A percentile compares a stretch with the other conserved stretches of the same genome.
Evolutionary conservation across 495 filamentous ascomycete genomes (phyloP).

Genomic region (Pyrenopolyporus hunteri): DNA sequence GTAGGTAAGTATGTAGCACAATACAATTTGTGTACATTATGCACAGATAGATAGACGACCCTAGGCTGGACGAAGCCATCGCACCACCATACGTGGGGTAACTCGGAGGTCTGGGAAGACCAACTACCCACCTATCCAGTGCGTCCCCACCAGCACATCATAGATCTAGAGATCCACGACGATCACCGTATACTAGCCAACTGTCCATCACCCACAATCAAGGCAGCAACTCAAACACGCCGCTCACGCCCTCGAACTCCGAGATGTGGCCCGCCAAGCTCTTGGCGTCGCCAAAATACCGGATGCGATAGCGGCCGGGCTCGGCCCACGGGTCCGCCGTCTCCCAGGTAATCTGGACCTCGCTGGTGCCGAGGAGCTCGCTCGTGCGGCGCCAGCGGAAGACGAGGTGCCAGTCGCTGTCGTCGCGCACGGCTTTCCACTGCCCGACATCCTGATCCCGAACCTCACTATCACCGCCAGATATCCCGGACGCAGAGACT

Average conservation of each 20-base stretch:
- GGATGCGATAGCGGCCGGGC: slow-evolving; percentile 75
- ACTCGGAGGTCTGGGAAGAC: too few species aligned
- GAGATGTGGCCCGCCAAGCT: slow-evolving; percentile 67
- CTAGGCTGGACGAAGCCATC: too few species aligned
- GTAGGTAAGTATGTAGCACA: too few species aligned
- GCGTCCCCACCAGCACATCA: too few species aligned
- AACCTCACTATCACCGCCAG: slow-evolving; percentile 41
- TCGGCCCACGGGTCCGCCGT: slow-evolving; percentile 62
- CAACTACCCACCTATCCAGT: too few species aligned
- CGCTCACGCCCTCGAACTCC: slow-evolving; percentile 77
- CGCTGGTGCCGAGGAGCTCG: slow-evolving; percentile 73
- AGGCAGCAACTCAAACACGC: slow-evolving; percentile 61
- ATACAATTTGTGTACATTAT: too few species aligned
- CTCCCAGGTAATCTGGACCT: slow-evolving; percentile 82
- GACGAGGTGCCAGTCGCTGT: slow-evolving; percentile 81
- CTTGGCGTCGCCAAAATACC: slow-evolving; percentile 88
- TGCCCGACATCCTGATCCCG: slow-evolving; percentile 26
- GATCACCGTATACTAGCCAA: too few species aligned
- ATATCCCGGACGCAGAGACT: neutral
- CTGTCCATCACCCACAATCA: neutral
- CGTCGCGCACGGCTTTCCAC: slow-evolving; percentile 74
- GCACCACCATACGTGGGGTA: too few species aligned
- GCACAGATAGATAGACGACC: too few species aligned
- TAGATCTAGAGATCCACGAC: too few species aligned
- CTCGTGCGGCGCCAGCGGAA: slow-evolving; percentile 81